These are phyloP conservation scores for Fusarium lateritium DNA, from an alignment of 2,329 filamentous ascomycete genomes.

Conservation along the genomic window DNA sequence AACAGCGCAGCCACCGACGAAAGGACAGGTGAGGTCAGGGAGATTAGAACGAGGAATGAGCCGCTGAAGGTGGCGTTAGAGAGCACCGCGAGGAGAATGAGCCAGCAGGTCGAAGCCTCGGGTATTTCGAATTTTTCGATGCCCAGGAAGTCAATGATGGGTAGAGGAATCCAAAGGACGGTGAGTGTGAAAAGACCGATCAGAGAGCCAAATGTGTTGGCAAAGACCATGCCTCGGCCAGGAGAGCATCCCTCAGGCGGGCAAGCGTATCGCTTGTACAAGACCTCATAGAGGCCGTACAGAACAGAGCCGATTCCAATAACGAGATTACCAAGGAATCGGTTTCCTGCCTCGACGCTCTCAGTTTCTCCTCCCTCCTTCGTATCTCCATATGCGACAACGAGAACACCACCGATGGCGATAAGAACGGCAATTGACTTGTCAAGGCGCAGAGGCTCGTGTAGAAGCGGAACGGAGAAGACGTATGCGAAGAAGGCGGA, in stretches of 20 bases:
- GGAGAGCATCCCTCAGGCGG: conserved; percentile 90
- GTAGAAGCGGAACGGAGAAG: conserved; percentile 91
- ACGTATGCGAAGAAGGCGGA: conserved; percentile 98
- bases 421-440: conserved; percentile 90
- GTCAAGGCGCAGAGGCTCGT: conserved; percentile 85
- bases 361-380: conserved; percentile 55
- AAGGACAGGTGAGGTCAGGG: conserved; percentile 90
- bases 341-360: conserved; percentile 71
- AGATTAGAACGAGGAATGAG: conserved; percentile 92
- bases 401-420: conserved; percentile 88
- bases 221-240: conserved; percentile 94
- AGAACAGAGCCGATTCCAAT: conserved; percentile 93
- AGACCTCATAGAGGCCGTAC: conserved; percentile 96
- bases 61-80: conserved; percentile 95
- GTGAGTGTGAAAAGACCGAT: conserved; percentile 89
- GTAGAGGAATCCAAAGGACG: conserved; percentile 93
- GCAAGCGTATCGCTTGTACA: conserved; percentile 95
- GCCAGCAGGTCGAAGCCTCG: conserved; percentile 80
- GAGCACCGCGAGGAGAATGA: conserved; percentile 84
- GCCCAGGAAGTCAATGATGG: conserved; percentile 83
- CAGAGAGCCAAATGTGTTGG: conserved; percentile 89
- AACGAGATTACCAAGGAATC: conserved; percentile 88
- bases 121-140: conserved; percentile 89
- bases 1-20: conserved; percentile 93
- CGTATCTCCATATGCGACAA: conserved; percentile 94